Percentiles rank a stretch among this genome's conserved stretches.
Conservation (phyloP, 257 asterid species). For the Eucommia ulmoides region DNA sequence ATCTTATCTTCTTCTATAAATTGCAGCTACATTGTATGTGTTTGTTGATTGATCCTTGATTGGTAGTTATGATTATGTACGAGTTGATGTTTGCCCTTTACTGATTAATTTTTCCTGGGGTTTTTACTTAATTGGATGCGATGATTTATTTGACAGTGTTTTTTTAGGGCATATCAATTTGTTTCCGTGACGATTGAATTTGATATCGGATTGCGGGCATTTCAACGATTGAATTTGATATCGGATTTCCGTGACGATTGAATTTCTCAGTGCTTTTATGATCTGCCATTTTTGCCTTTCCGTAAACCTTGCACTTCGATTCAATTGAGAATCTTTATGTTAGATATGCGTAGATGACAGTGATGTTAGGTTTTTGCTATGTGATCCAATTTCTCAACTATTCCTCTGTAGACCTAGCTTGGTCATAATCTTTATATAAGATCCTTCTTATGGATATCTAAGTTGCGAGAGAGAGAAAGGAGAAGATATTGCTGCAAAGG, state of each 20-base stretch:
- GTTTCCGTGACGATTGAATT: slow-evolving; percentile 3
- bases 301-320: background rate
- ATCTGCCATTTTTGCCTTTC: background rate
- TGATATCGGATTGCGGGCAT: slow-evolving; percentile 1
- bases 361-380: too few relatives aligned
- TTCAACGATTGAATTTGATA: background rate
- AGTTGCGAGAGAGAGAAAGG: too few relatives aligned
- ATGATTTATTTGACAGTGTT: too few relatives aligned
- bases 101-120: background rate
- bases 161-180: slow-evolving; percentile 8
- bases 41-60: slow-evolving; percentile 9
- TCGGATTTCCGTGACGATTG: background rate
- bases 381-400: too few relatives aligned
- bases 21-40: slow-evolving; percentile 32
- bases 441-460: background rate
- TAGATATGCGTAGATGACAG: too few relatives aligned
- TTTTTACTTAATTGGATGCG: too few relatives aligned
- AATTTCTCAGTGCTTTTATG: too few relatives aligned
- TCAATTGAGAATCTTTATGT: too few relatives aligned
- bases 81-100: background rate
- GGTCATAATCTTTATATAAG: background rate
- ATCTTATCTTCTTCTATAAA: slow-evolving; percentile 22
- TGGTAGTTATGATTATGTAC: background rate
- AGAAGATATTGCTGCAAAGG: too few relatives aligned
- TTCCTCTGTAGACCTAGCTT: too few relatives aligned